phyloP scores from a whole-genome alignment of 2,329 filamentous ascomycete genomes.

The Penicillium aurantiogriseum region DNA sequence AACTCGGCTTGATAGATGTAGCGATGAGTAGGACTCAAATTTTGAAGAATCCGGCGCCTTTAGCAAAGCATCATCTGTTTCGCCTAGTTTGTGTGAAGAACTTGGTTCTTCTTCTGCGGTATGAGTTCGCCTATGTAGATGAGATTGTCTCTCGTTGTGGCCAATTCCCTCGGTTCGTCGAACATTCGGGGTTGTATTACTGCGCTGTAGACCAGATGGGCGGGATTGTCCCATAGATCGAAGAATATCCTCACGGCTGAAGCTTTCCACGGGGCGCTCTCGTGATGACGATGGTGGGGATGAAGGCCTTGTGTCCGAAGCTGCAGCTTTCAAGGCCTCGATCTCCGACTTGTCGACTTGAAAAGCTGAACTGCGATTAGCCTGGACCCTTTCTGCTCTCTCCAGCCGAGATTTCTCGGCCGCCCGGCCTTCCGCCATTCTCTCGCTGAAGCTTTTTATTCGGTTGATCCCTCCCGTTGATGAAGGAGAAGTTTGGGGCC shows the following conservation, averaged over 20 bases:
- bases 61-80: constrained; percentile 16
- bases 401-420: constrained; percentile 41
- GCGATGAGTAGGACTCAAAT: constrained; percentile 82
- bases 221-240: constrained; percentile 33
- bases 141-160: constrained; percentile 20
- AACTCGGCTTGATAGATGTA: constrained; percentile 79
- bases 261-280: constrained; percentile 52
- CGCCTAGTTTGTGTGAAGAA: constrained; percentile 20
- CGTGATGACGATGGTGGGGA: constrained; percentile 48
- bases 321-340: constrained; percentile 42
- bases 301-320: constrained; percentile 32
- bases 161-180: constrained; percentile 15
- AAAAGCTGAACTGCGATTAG: constrained; percentile 45
- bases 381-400: constrained; percentile 37
- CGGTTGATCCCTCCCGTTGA: constrained; percentile 27
- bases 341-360: constrained; percentile 45
- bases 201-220: constrained; percentile 33
- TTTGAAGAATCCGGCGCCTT: constrained; percentile 54
- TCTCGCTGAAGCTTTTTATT: constrained; percentile 74
- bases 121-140: constrained; percentile 24
- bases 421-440: constrained; percentile 67
- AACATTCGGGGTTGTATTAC: constrained; percentile 35
- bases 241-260: constrained; percentile 63
- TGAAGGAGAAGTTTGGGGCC: constrained; percentile 28
- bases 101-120: constrained; percentile 23